Evolutionary conservation across 345 rosid species (phyloP), one percentile per base, ranked within the genome.

Genomic region (Citropsis articulata): DNA sequence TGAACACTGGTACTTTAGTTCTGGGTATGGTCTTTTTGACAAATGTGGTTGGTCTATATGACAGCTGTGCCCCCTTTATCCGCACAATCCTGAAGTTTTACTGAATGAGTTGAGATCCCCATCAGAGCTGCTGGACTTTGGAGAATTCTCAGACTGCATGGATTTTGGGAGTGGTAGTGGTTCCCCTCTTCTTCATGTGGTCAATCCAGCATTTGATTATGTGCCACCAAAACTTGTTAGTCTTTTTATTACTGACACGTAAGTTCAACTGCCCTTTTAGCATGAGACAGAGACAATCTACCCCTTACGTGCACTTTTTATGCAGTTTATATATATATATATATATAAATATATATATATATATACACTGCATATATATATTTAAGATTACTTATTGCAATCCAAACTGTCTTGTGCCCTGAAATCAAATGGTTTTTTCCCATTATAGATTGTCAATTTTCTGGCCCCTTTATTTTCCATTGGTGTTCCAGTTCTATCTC

Each of bases 171-270:
- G 81, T 71, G 90, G 87, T 78, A 76, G 75, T 1, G 95, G 96
- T 50, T 86, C 94, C 80, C 94, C 93, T 35, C 95, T 87, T 79
- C 94, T 97, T 83, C 97, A 90, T 79, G 94, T 97, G 79, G 93
- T 97, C 78, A 97, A 97, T 80, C 99, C 98, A 80, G 84, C 93
- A 31, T 97, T 97, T 75, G 98, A 94, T 85, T 97, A 91, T 83
- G 97, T 97, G 64, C 99, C 99, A 42, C 98, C 98, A 25, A 90
- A 88, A 88, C 98, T 93, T 83, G 98, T 97, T 83, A 97, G 98
- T 80, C 93, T 94, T 79, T 97, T 94, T 75, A 93, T 97, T 60
- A 97, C 99, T 72, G 99, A 94, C 78, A 97, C 93, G 98, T 94
- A 90, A 93, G 99, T 88, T 77, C 38, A 36, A 48, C 78, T 69